These are phyloP conservation scores for Coemansia sp. DNA, from an alignment of 192 early-diverging fungal genomes.

Conservation along the genomic window DNA sequence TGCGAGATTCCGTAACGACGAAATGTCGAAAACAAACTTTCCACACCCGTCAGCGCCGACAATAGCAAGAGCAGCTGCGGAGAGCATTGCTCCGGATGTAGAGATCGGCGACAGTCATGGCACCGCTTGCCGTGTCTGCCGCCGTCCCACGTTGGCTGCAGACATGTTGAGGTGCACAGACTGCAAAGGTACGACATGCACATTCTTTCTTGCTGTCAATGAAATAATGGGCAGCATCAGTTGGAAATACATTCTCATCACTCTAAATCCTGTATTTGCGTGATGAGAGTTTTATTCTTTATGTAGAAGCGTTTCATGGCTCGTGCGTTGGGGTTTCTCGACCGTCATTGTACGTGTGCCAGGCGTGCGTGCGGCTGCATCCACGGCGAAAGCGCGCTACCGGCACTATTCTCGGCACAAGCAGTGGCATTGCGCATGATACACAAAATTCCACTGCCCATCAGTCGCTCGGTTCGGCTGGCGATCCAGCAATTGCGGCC, in stretches of 20 bases:
- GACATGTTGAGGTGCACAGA: constrained; percentile 32
- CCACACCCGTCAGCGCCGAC: constrained; percentile 53
- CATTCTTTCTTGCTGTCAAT: not conserved
- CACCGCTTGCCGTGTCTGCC: constrained; percentile 25
- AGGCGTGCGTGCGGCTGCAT: constrained; percentile 21
- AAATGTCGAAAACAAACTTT: constrained; percentile 49
- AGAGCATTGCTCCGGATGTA: not conserved
- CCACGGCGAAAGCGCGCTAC: constrained; percentile 18
- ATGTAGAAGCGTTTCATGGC: constrained; percentile 32
- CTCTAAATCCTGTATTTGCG: not conserved
- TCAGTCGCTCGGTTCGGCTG: not conserved
- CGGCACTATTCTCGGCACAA: constrained; percentile 28
- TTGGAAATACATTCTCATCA: not conserved
- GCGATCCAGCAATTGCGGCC: not conserved
- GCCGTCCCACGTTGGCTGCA: constrained; percentile 1
- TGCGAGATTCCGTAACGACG: not conserved
- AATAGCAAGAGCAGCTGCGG: constrained; percentile 21
- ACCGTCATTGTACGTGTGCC: constrained; percentile 21
- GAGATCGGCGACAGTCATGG: not conserved
- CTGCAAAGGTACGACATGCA: constrained; percentile 23
- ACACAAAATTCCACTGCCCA: not conserved
- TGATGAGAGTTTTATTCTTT: not conserved
- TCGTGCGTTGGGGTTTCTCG: constrained; percentile 30
- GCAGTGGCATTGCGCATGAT: not conserved
- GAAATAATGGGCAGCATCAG: not conserved